Evolutionary conservation across 441 rosid species (phyloP), one percentile per base, ranked within the genome.

Genomic region (Hura crepitans): DNA sequence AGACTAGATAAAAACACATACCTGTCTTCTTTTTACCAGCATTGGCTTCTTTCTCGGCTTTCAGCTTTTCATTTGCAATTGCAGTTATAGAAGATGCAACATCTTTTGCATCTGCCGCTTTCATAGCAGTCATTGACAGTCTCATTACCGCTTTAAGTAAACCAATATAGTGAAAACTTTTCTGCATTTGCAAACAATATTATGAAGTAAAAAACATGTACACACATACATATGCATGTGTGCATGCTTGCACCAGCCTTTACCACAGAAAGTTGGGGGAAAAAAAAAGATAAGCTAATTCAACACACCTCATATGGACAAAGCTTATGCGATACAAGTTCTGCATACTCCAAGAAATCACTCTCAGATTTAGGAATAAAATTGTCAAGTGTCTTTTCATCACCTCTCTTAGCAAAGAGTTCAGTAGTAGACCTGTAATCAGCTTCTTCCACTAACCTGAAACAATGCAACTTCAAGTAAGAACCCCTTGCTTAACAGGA

Each of bases 321-420:
- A 76, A 95, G 91, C 79, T 77, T 89, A 71, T 86, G 79, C 73
- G 97, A 82, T 80, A 95, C 73, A 68, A 95, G 78, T 78, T 95
- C 97, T 22, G 99, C 97, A 81, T 90, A 95, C 78, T 92, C 99
- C 78, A 56, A 0, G 72, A 92, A 95, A 74, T 95, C 99, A 63
- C 86, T 81, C 82, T 95, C 97, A 28, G 99, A 86, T 81, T 95
- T 90, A 22, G 99, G 99, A 78, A 95, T 90, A 74, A 92, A 92
- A 69, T 57, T 77, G 69, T 92, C 92, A 9, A 87, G 79, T 35
- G 73, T 85, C 67, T 83, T 87, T 59, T 86, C 93, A 69, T 85
- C 93, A 22, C 51, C 90, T 72, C 75, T 88, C 54, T 77, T 79
- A 28, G 80, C 81, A 62, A 92, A 95, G 54, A 95, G 83, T 70